phyloP scores from a whole-genome alignment of 2,329 filamentous ascomycete genomes.

The Fonsecaea pugnacius region DNA sequence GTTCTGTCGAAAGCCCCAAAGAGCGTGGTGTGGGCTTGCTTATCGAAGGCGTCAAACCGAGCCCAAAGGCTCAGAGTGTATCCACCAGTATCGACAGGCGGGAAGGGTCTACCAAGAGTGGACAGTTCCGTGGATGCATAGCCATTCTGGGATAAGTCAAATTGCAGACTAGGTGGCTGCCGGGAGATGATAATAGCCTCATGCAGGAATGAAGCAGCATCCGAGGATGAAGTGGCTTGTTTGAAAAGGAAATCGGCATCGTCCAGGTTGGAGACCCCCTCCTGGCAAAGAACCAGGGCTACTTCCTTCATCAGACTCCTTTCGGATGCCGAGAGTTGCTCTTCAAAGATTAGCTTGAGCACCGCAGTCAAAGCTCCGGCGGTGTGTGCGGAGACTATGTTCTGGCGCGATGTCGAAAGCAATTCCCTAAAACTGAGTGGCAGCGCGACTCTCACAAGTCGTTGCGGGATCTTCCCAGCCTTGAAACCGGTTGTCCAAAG shows the following conservation, averaged over 20 bases:
- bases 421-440: slow-evolving; percentile 66
- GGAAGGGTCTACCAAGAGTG: slow-evolving; percentile 82
- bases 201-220: slow-evolving; percentile 71
- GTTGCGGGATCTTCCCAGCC: slow-evolving; percentile 21
- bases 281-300: slow-evolving; percentile 69
- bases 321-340: slow-evolving; percentile 60
- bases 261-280: slow-evolving; percentile 78
- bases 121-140: slow-evolving; percentile 89
- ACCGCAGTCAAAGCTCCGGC: slow-evolving; percentile 72
- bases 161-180: slow-evolving; percentile 84
- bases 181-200: slow-evolving; percentile 74
- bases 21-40: slow-evolving; percentile 83
- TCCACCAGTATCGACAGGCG: slow-evolving; percentile 74
- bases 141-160: slow-evolving; percentile 85
- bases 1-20: slow-evolving; percentile 93
- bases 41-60: slow-evolving; percentile 83
- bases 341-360: slow-evolving; percentile 65
- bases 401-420: slow-evolving; percentile 67
- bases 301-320: slow-evolving; percentile 66
- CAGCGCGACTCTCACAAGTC: slow-evolving; percentile 56
- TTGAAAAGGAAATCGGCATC: slow-evolving; percentile 78
- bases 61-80: slow-evolving; percentile 93
- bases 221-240: slow-evolving; percentile 57
- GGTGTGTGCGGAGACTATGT: slow-evolving; percentile 71
- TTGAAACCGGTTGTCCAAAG: slow-evolving; percentile 33